A percentile compares a stretch with the other conserved stretches of the same genome.
These are phyloP conservation scores for Chaetomium tenue DNA, from an alignment of 495 filamentous ascomycete genomes.

Conservation along the genomic window DNA sequence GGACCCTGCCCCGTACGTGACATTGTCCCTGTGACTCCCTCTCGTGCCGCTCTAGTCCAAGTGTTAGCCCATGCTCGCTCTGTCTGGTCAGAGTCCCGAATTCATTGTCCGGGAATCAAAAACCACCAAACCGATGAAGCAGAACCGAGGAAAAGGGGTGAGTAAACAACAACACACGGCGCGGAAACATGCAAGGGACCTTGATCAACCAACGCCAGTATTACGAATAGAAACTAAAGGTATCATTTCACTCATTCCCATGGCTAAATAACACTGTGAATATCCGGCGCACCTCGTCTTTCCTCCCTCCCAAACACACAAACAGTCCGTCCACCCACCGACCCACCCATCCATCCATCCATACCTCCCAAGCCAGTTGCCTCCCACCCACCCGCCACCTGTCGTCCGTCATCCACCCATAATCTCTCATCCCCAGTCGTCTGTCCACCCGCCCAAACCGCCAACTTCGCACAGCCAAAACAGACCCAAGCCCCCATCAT, in stretches of 20 bases:
- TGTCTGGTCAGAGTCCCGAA: too few species aligned
- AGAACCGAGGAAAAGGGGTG: not conserved
- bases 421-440: not conserved
- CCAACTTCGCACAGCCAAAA: not conserved
- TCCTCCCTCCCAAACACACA: not conserved
- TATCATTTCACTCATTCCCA: constrained; percentile 18
- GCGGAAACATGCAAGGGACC: not conserved
- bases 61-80: too few species aligned
- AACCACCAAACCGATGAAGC: not conserved
- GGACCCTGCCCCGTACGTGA: too few species aligned
- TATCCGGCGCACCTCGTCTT: not conserved
- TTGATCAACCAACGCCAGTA: not conserved
- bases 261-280: constrained; percentile 11
- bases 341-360: not conserved
- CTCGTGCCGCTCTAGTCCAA: too few species aligned
- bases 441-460: not conserved
- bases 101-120: too few species aligned
- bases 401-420: constrained; percentile 10
- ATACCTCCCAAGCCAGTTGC: not conserved
- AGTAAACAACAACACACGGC: not conserved
- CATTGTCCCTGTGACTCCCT: too few species aligned
- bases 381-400: not conserved
- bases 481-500: constrained; percentile 4
- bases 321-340: not conserved
- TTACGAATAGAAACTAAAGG: constrained; percentile 12